These are phyloP conservation scores for Diplodia sapinea DNA, from an alignment of 2,329 filamentous ascomycete species.

Conservation along the genomic window DNA sequence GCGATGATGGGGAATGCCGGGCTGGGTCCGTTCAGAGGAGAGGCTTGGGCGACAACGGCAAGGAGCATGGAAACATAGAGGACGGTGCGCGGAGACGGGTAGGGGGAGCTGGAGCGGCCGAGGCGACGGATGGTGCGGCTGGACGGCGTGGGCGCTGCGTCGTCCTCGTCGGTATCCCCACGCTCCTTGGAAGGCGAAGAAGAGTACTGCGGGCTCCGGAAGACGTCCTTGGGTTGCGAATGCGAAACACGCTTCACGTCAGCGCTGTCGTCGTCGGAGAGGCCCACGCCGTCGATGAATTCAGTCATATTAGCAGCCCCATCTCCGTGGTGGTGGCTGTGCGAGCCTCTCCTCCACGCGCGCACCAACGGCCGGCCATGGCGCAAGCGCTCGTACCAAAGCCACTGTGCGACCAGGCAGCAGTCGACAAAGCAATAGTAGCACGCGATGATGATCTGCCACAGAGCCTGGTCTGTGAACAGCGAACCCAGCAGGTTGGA, in stretches of 20 bases:
- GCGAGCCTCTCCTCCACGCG: constrained; percentile 25
- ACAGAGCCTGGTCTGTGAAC: constrained; percentile 67
- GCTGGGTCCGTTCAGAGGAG: constrained; percentile 39
- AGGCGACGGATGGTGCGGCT: constrained; percentile 43
- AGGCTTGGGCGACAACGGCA: constrained; percentile 50
- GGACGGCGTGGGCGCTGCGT: constrained; percentile 11
- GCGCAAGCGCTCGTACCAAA: constrained; percentile 68
- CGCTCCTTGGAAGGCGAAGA: constrained; percentile 29
- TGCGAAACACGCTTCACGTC: constrained; percentile 33
- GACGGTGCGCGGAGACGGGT: constrained; percentile 54
- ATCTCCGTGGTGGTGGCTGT: constrained; percentile 35
- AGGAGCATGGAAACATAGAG: constrained; percentile 55
- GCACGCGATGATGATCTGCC: constrained; percentile 68
- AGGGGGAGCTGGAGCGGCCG: constrained; percentile 49
- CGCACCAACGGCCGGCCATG: constrained; percentile 51
- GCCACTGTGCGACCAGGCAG: constrained; percentile 66
- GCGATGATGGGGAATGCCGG: constrained; percentile 36
- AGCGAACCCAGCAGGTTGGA: constrained; percentile 68
- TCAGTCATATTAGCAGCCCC: constrained; percentile 41
- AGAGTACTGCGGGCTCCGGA: constrained; percentile 41
- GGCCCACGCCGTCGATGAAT: constrained; percentile 38
- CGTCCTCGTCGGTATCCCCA: background rate
- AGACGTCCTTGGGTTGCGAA: constrained; percentile 43
- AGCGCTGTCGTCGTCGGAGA: constrained; percentile 1
- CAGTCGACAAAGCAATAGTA: constrained; percentile 72